Evolutionary conservation across 306 rosid species (phyloP).

Genomic region (Pyrus communis): DNA sequence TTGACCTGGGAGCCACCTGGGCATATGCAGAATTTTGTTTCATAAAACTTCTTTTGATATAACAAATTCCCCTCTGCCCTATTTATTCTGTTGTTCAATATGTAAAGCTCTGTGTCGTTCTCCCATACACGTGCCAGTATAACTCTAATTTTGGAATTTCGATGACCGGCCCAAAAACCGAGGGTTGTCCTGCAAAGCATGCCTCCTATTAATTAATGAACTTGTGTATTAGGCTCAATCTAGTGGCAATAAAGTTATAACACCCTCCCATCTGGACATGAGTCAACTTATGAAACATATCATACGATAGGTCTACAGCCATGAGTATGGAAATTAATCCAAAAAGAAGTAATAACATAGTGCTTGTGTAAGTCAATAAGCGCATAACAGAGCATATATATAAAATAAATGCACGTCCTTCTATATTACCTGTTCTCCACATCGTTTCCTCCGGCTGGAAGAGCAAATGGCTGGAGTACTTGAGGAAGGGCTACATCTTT

Average conservation of each 20-base stretch:
- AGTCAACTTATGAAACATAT: neutral
- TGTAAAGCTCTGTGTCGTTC: conserved; percentile 91
- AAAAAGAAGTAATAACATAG: neutral
- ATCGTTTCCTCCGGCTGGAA: conserved; percentile 93
- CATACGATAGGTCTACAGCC: neutral
- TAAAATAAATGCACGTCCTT: neutral
- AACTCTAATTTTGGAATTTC: conserved; percentile 93
- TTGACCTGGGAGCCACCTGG: conserved; percentile 99
- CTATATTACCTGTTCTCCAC: conserved; percentile 63
- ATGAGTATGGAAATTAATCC: neutral
- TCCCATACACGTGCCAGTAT: conserved; percentile 92
- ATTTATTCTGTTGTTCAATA: conserved; percentile 78
- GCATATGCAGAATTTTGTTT: conserved; percentile 82
- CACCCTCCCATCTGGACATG: neutral
- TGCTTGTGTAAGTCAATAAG: neutral
- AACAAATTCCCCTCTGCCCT: conserved; percentile 77
- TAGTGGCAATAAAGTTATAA: neutral
- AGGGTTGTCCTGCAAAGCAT: conserved; percentile 67
- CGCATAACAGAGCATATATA: neutral
- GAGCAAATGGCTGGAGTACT: conserved; percentile 94
- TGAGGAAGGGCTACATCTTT: conserved; percentile 96
- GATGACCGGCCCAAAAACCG: conserved; percentile 97
- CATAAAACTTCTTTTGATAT: conserved; percentile 85
- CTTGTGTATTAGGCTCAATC: neutral
- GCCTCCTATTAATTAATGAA: neutral